Conservation (phyloP, 169 alveolate genomes). For the Plasmodium cynomolgi region DNA sequence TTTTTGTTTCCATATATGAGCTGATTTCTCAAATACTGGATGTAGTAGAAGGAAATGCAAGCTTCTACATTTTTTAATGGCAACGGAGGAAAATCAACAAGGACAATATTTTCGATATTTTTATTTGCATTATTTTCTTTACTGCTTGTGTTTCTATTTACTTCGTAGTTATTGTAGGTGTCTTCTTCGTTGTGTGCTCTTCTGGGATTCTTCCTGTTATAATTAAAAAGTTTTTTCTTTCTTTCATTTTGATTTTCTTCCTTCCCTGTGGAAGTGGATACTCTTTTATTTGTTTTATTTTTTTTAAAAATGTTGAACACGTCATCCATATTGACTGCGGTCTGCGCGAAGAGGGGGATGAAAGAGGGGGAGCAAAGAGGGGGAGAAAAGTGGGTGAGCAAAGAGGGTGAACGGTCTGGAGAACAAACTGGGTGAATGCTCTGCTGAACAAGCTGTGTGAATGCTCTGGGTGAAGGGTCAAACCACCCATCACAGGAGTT, state of each 20-base stretch:
- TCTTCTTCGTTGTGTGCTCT: constrained; percentile 76
- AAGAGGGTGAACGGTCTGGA: background rate
- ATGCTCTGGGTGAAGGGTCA: background rate
- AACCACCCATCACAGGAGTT: background rate
- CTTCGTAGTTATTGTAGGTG: background rate
- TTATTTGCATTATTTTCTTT: constrained; percentile 17
- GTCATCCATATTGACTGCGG: constrained; percentile 23
- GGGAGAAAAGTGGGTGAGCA: background rate
- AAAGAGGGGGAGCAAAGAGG: background rate
- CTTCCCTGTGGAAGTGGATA: background rate
- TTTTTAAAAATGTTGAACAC: constrained; percentile 45
- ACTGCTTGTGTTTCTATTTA: background rate
- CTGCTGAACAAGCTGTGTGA: background rate
- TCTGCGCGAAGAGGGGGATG: background rate
- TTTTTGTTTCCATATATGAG: constrained; percentile 73
- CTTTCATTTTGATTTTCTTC: constrained; percentile 29
- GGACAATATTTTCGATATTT: constrained; percentile 42
- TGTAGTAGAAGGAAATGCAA: constrained; percentile 66
- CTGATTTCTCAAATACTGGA: constrained; percentile 68
- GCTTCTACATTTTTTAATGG: constrained; percentile 67
- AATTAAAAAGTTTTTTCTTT: constrained; percentile 24
- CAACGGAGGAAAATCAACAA: constrained; percentile 65
- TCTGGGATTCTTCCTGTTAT: constrained; percentile 50
- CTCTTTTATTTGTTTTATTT: constrained; percentile 34
- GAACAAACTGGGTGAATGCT: background rate